phyloP scores from a whole-genome alignment of 768 basidiomycete genomes.

The Thelephora aurantiotincta region DNA sequence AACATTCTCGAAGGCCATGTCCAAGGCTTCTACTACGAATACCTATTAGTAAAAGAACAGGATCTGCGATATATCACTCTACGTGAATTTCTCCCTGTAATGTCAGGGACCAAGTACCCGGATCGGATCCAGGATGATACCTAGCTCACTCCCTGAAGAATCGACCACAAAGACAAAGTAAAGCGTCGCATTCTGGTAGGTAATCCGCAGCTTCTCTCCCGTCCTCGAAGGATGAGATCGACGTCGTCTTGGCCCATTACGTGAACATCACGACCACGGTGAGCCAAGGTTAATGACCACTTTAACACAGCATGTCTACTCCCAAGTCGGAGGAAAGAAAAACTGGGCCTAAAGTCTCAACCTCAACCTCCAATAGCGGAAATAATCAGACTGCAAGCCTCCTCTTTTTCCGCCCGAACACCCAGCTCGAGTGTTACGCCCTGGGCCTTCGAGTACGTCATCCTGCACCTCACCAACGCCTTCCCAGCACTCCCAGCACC shows the following conservation, averaged over 20 bases:
- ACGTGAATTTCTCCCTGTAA: no score
- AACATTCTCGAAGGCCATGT: slow-evolving; percentile 94
- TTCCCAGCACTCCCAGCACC: slow-evolving; percentile 83
- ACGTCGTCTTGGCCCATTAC: no score
- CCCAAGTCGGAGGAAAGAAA: no score
- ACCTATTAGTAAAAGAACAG: no score
- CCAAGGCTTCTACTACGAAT: slow-evolving; percentile 92
- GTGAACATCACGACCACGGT: no score
- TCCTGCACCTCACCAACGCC: slow-evolving; percentile 84
- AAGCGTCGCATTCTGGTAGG: slow-evolving; percentile 89
- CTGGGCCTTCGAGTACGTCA: slow-evolving; percentile 83
- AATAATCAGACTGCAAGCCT: slow-evolving; percentile 76
- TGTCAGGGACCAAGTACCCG: slow-evolving; percentile 78
- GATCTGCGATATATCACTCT: no score
- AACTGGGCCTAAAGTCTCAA: neutral
- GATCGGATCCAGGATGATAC: slow-evolving; percentile 89
- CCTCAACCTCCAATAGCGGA: slow-evolving; percentile 48
- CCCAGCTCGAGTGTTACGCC: slow-evolving; percentile 89
- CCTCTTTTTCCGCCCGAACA: slow-evolving; percentile 85
- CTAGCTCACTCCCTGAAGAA: slow-evolving; percentile 90
- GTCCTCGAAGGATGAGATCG: slow-evolving; percentile 27
- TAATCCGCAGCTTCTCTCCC: slow-evolving; percentile 64
- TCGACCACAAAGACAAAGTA: slow-evolving; percentile 98
- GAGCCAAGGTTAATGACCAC: slow-evolving; percentile 16
- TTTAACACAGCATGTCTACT: no score